These are phyloP conservation scores for Lachnellula subtilissima DNA, from an alignment of 2,329 filamentous ascomycete genomes.

Conservation along the genomic window DNA sequence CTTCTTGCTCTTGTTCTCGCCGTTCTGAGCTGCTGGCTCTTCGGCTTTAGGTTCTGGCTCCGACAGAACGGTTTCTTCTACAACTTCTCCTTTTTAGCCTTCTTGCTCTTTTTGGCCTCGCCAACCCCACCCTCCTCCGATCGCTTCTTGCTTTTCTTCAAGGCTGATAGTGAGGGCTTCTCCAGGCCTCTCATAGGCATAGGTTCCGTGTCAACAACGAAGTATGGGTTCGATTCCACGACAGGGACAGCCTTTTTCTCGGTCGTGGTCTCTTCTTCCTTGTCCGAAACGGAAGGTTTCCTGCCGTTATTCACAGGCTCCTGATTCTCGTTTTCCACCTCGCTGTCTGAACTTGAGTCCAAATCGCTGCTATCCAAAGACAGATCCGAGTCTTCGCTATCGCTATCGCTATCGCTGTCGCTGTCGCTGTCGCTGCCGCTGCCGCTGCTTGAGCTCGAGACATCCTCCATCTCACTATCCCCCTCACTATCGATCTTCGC, in stretches of 20 bases:
- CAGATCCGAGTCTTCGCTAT: neutral
- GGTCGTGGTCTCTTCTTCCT: neutral
- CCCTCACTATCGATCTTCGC: constrained; percentile 9
- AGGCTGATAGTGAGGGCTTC: neutral
- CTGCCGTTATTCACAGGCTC: constrained; percentile 1
- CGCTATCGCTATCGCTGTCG: neutral
- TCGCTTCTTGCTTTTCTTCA: constrained; percentile 17
- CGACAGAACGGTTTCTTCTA: constrained; percentile 29
- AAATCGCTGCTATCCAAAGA: neutral
- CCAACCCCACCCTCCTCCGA: constrained; percentile 28
- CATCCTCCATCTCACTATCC: constrained; percentile 16
- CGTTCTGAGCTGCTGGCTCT: neutral
- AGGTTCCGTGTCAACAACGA: constrained; percentile 24
- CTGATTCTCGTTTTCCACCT: neutral
- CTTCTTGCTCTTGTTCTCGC: neutral
- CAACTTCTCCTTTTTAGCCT: constrained; percentile 5
- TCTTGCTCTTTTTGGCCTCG: constrained; percentile 47
- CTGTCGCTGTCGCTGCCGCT: neutral
- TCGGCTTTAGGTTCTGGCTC: constrained; percentile 42
- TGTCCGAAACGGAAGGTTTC: neutral
- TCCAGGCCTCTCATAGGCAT: constrained; percentile 14
- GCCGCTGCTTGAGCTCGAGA: neutral
- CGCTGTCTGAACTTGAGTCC: constrained; percentile 1
- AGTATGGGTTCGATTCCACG: constrained; percentile 21
- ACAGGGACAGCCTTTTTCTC: neutral